Percentiles rank a stretch among this genome's conserved stretches.
These are phyloP conservation scores for Closterium sp. DNA, from an alignment of 139 green algal genomes.

Conservation along the genomic window DNA sequence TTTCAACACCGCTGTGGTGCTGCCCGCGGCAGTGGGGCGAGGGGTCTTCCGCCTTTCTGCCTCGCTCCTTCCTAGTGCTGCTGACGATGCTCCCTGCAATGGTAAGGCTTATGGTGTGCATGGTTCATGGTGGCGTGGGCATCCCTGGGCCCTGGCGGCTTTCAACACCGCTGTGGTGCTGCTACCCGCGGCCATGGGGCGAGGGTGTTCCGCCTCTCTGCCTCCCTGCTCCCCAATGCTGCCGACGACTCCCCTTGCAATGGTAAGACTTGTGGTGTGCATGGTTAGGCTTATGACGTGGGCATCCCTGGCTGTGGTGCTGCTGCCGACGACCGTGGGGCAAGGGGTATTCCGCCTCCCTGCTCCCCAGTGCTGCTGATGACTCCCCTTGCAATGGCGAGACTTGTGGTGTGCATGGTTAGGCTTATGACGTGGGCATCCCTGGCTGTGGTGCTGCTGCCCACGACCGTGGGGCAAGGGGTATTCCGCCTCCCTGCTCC, in stretches of 20 bases:
- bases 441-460: too few species aligned
- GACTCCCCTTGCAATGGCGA: conserved; percentile 31
- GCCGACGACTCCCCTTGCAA: conserved; percentile 16
- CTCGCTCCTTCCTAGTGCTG: not conserved
- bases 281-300: too few species aligned
- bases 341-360: conserved; percentile 1
- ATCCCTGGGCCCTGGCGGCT: too few species aligned
- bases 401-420: not conserved
- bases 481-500: conserved; percentile 3
- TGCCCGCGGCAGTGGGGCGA: not conserved
- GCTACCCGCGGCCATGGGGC: too few species aligned
- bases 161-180: too few species aligned
- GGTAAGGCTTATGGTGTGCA: not conserved
- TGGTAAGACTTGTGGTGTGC: not conserved
- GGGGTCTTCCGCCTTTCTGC: conserved; percentile 16
- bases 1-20: not conserved
- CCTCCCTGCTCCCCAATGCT: too few species aligned
- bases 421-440: too few species aligned
- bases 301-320: too few species aligned
- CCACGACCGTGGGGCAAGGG: too few species aligned
- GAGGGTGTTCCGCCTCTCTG: conserved; percentile 10
- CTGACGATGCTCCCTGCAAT: conserved; percentile 26
- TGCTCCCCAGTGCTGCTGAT: too few species aligned
- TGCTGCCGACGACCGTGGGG: too few species aligned
- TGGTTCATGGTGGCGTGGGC: too few species aligned